Evolutionary conservation across 225 moss, liverwort and hornwort species (phyloP).

Genomic region (Marchantia polymorpha): DNA sequence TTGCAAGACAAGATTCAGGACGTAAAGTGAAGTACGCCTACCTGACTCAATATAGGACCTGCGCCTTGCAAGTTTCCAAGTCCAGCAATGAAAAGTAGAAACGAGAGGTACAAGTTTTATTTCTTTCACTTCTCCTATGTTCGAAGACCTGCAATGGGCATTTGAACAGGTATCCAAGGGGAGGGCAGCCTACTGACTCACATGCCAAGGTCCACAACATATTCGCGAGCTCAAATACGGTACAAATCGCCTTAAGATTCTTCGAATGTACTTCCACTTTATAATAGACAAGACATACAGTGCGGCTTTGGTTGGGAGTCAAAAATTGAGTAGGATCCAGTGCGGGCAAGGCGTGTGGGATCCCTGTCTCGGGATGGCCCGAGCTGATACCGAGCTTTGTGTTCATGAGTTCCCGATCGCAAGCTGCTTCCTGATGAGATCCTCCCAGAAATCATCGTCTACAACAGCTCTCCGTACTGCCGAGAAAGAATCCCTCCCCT

Average conservation of each 20-base stretch:
- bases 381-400: neutral
- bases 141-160: neutral
- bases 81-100: too few relatives aligned
- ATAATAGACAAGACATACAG: conserved; percentile 13
- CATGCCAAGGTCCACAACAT: neutral
- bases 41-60: too few relatives aligned
- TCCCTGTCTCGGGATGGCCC: neutral
- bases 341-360: neutral
- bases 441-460: conserved; percentile 2
- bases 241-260: neutral
- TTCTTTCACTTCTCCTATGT: neutral
- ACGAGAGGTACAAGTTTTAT: neutral
- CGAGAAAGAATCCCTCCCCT: conserved; percentile 7
- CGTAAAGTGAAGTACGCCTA: too few relatives aligned
- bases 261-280: conserved; percentile 14
- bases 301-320: conserved; percentile 16
- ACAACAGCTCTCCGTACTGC: conserved; percentile 11
- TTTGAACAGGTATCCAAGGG: neutral
- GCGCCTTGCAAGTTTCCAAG: too few relatives aligned
- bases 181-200: neutral
- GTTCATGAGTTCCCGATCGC: neutral
- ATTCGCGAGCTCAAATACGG: neutral
- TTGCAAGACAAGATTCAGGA: too few relatives aligned
- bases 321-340: conserved; percentile 15
- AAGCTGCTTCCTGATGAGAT: conserved; percentile 18